Conservation (phyloP, 345 rosid genomes). For the Arabis alpina region DNA sequence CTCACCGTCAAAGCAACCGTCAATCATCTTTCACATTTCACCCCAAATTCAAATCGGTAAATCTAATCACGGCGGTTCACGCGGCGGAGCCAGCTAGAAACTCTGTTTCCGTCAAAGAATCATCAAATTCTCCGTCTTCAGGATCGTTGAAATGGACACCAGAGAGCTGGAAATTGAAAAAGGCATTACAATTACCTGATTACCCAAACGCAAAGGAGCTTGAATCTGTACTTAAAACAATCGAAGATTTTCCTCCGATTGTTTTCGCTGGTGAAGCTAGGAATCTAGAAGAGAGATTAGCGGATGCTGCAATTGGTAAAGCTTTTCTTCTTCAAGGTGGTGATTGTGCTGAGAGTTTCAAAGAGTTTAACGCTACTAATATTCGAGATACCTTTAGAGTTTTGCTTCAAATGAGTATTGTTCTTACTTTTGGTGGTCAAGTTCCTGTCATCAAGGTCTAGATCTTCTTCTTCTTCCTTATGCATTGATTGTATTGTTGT, state of each 20-base stretch:
- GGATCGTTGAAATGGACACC: constrained; percentile 46
- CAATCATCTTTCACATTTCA: constrained; percentile 40
- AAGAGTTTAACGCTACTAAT: constrained; percentile 56
- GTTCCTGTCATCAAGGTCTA: constrained; percentile 61
- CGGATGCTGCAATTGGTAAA: constrained; percentile 54
- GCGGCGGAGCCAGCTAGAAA: constrained; percentile 54
- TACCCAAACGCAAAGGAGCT: constrained; percentile 49
- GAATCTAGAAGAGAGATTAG: constrained; percentile 54
- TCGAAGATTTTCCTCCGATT: constrained; percentile 56
- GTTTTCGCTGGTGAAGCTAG: constrained; percentile 64
- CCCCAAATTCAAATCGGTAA: constrained; percentile 34
- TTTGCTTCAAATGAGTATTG: constrained; percentile 66
- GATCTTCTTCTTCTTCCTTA: constrained; percentile 1
- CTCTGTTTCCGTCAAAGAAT: constrained; percentile 39
- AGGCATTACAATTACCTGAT: constrained; percentile 56
- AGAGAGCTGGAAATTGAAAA: constrained; percentile 56
- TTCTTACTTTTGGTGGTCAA: constrained; percentile 67
- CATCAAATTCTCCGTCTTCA: constrained; percentile 7
- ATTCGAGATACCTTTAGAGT: constrained; percentile 60
- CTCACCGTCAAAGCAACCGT: constrained; percentile 39
- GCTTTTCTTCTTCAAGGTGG: constrained; percentile 66
- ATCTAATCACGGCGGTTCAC: constrained; percentile 47
- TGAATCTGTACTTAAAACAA: constrained; percentile 50
- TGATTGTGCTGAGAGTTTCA: constrained; percentile 67
- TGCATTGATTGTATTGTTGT: not conserved